Evolutionary conservation across 2,329 filamentous ascomycete species (phyloP).

Genomic region (Claviceps paspali): DNA sequence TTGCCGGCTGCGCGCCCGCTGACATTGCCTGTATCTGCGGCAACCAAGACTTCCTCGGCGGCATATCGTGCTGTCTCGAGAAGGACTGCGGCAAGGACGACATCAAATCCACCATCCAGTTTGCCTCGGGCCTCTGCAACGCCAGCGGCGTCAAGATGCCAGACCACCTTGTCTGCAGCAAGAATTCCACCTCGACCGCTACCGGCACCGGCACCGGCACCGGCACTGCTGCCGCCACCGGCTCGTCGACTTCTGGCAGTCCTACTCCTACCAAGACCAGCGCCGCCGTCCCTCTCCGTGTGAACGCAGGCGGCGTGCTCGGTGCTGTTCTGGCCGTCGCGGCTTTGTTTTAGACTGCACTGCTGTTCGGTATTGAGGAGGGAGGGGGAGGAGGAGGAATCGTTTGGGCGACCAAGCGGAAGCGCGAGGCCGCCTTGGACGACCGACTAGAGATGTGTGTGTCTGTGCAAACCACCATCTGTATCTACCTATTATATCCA

Average conservation of each 20-base stretch:
- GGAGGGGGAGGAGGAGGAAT: background rate
- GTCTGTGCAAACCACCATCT: too few relatives aligned
- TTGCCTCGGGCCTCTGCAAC: conserved; percentile 24
- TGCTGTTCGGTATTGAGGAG: background rate
- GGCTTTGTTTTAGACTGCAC: conserved; percentile 1
- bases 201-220: conserved; percentile 5
- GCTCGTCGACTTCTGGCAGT: background rate
- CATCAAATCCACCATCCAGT: conserved; percentile 20
- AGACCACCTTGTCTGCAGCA: conserved; percentile 21
- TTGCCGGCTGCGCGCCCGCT: conserved; percentile 23
- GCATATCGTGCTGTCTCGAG: conserved; percentile 27
- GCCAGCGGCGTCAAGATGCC: conserved; percentile 20
- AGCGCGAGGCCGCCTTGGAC: too few relatives aligned
- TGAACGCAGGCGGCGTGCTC: conserved; percentile 2
- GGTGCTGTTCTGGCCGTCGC: conserved; percentile 3
- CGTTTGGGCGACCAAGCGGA: too few relatives aligned
- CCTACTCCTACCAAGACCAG: conserved; percentile 4
- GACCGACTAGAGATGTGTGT: too few relatives aligned
- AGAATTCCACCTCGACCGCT: conserved; percentile 3
- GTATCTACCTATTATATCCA: too few relatives aligned
- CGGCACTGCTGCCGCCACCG: background rate
- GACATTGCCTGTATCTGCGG: conserved; percentile 27
- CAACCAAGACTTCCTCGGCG: conserved; percentile 23
- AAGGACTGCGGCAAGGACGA: conserved; percentile 18
- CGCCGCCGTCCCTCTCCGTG: conserved; percentile 1